Conservation (phyloP, 2,329 filamentous ascomycete genomes). For the Ophiostoma sp. region DNA sequence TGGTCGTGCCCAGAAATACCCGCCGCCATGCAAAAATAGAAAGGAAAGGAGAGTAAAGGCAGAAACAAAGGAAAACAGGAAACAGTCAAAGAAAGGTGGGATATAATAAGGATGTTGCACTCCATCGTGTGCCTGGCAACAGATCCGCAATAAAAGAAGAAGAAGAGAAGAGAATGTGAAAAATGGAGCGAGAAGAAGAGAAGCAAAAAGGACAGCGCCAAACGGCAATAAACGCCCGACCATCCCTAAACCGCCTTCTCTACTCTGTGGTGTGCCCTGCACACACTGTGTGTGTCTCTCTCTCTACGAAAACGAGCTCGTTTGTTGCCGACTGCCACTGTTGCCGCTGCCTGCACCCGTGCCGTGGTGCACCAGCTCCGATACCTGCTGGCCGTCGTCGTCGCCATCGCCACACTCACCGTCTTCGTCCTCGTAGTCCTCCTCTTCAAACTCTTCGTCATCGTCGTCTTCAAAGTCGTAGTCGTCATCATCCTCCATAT, state of each 20-base stretch:
- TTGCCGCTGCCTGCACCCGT: slow-evolving; percentile 25
- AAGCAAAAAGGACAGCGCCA: slow-evolving; percentile 34
- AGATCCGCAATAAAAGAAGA: background rate
- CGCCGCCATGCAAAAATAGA: background rate
- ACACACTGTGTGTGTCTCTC: background rate
- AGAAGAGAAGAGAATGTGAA: background rate
- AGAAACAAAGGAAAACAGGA: background rate
- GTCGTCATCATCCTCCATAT: slow-evolving; percentile 19
- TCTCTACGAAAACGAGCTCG: slow-evolving; percentile 17
- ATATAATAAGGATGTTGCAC: background rate
- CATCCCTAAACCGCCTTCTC: background rate
- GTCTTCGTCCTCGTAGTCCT: slow-evolving; percentile 28
- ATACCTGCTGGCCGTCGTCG: slow-evolving; percentile 30
- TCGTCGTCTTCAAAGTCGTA: slow-evolving; percentile 20
- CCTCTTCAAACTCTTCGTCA: slow-evolving; percentile 21
- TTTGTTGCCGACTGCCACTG: slow-evolving; percentile 18
- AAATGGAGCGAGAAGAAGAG: slow-evolving; percentile 10
- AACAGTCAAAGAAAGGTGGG: background rate
- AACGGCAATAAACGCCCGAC: background rate
- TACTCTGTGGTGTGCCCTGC: background rate
- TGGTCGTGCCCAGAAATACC: background rate
- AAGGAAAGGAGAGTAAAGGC: background rate
- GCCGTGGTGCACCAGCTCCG: slow-evolving; percentile 30
- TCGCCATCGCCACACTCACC: background rate
- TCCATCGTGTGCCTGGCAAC: background rate